These are phyloP conservation scores for Fusarium abutilonis DNA, from an alignment of 2,329 filamentous ascomycete species.

Conservation along the genomic window DNA sequence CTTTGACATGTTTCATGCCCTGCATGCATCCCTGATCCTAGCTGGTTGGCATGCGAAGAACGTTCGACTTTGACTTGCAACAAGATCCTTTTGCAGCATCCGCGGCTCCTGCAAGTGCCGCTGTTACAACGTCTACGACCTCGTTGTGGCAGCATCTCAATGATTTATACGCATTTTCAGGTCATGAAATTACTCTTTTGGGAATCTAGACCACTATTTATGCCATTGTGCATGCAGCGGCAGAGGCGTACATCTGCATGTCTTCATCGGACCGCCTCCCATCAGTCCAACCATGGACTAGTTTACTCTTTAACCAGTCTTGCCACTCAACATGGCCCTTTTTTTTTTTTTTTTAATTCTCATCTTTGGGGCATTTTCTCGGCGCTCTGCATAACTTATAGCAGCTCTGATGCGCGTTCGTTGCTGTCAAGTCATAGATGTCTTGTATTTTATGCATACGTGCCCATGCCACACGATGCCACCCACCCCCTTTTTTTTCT, in stretches of 20 bases:
- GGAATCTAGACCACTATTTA: conserved; percentile 7
- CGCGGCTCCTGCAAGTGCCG: conserved; percentile 20
- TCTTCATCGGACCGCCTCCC: conserved; percentile 16
- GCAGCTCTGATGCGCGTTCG: conserved; percentile 1
- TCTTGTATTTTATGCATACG: conserved; percentile 17
- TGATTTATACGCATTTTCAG: conserved; percentile 1
- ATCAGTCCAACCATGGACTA: not conserved
- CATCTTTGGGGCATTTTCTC: conserved; percentile 12
- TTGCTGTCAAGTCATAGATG: conserved; percentile 27
- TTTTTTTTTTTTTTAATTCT: not conserved
- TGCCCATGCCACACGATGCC: conserved; percentile 14
- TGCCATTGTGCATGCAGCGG: conserved; percentile 22
- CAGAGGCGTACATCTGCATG: conserved; percentile 20
- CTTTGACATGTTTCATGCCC: conserved; percentile 37
- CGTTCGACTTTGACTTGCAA: conserved; percentile 21
- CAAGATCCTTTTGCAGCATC: conserved; percentile 22
- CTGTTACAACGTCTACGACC: conserved; percentile 19
- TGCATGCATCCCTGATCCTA: conserved; percentile 28
- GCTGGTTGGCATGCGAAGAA: conserved; percentile 22
- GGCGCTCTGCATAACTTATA: conserved; percentile 20
- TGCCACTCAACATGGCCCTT: not conserved
- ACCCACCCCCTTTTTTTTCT: conserved; percentile 14
- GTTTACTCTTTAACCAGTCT: not conserved
- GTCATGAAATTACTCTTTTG: conserved; percentile 5
- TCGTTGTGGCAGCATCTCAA: conserved; percentile 14